Evolutionary conservation across 2,329 filamentous ascomycete genomes (phyloP).

Genomic region (Pseudomassariella vexata): DNA sequence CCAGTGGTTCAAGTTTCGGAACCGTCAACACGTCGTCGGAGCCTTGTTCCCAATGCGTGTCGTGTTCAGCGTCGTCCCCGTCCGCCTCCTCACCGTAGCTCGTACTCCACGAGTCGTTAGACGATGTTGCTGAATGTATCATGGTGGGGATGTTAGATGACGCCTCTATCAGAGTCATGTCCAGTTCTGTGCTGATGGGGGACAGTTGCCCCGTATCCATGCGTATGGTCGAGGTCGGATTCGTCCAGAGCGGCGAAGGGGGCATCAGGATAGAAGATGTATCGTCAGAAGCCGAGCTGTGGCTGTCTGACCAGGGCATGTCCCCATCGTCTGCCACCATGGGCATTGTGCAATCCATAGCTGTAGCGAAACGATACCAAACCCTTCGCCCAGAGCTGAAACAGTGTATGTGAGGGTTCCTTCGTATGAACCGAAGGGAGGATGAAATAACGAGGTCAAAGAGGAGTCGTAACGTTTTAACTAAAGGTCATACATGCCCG

Average conservation of each 20-base stretch:
- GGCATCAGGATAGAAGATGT: constrained; percentile 26
- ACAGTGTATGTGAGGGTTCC: too few species aligned
- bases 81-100: constrained; percentile 29
- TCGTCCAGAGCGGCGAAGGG: constrained; percentile 30
- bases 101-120: constrained; percentile 38
- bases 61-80: constrained; percentile 31
- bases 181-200: constrained; percentile 45
- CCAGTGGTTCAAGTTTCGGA: constrained; percentile 52
- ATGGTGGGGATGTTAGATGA: constrained; percentile 35
- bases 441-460: background rate
- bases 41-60: constrained; percentile 40
- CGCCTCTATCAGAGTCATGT: constrained; percentile 27
- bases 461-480: constrained; percentile 8
- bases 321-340: constrained; percentile 35
- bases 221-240: constrained; percentile 21
- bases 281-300: constrained; percentile 39
- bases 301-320: constrained; percentile 39
- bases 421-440: background rate
- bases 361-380: constrained; percentile 36
- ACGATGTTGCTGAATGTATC: constrained; percentile 40
- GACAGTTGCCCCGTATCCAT: constrained; percentile 44
- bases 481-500: constrained; percentile 17
- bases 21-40: constrained; percentile 39
- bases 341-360: constrained; percentile 40
- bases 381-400: background rate